Conservation (phyloP, 2,329 filamentous ascomycete species). For the Neonectria sp. region DNA sequence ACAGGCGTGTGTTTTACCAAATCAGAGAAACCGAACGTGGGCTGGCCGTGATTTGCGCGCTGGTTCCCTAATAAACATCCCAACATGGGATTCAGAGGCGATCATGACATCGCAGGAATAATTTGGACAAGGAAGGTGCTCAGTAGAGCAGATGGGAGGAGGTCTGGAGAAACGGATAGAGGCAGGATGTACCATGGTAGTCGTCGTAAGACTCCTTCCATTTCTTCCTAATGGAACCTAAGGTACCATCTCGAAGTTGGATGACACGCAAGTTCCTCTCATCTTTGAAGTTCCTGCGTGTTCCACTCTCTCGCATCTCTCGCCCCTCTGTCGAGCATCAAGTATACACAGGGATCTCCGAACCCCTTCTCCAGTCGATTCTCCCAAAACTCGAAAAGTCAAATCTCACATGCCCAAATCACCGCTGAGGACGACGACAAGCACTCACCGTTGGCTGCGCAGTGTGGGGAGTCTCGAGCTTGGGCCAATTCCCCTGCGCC, state of each 20-base stretch:
- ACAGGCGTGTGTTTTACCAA: not conserved
- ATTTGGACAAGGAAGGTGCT: not conserved
- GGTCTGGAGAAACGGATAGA: not conserved
- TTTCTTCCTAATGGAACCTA: not conserved
- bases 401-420: constrained; percentile 17
- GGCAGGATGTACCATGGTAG: not conserved
- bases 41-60: not conserved
- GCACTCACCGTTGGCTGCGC: constrained; percentile 21
- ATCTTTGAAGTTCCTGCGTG: not conserved
- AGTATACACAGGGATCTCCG: constrained; percentile 16
- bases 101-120: constrained; percentile 7
- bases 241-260: not conserved
- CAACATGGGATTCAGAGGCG: not conserved
- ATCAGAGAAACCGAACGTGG: not conserved
- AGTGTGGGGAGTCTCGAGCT: constrained; percentile 25
- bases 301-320: constrained; percentile 4
- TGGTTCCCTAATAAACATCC: not conserved
- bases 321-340: constrained; percentile 12
- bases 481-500: constrained; percentile 25
- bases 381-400: constrained; percentile 4
- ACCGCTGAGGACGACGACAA: constrained; percentile 9
- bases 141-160: not conserved
- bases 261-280: constrained; percentile 13
- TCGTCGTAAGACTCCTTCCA: not conserved
- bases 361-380: constrained; percentile 2